A percentile compares a stretch with the other conserved stretches of the same genome.
These are phyloP conservation scores for Solanum chilense DNA, from an alignment of 257 asterid genomes.

Conservation along the genomic window DNA sequence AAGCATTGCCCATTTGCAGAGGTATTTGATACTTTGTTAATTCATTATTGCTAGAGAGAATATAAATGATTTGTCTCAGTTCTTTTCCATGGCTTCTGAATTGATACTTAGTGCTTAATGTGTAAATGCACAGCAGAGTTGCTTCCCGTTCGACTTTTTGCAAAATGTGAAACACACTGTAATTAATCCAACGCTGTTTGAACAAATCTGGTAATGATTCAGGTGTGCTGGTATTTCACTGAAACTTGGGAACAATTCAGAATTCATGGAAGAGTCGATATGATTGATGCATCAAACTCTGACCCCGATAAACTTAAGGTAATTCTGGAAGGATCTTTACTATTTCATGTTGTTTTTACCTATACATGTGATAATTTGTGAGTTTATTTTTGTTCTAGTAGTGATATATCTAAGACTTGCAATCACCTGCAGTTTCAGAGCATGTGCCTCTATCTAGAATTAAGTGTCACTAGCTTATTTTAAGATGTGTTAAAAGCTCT, in stretches of 20 bases:
- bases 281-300: slow-evolving; percentile 51
- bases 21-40: slow-evolving; percentile 21
- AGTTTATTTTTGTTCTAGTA: background rate
- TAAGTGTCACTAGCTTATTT: background rate
- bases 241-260: slow-evolving; percentile 95
- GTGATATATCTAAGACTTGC: background rate
- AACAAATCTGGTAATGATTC: background rate
- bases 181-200: background rate
- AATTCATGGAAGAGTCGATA: slow-evolving; percentile 57
- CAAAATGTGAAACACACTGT: background rate
- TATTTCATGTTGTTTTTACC: background rate
- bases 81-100: background rate
- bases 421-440: background rate
- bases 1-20: slow-evolving; percentile 72
- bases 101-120: background rate
- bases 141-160: background rate
- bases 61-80: background rate
- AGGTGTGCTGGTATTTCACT: slow-evolving; percentile 94
- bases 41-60: background rate
- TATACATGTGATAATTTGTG: background rate
- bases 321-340: background rate
- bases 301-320: slow-evolving; percentile 66
- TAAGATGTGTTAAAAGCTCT: background rate
- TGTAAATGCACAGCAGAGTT: background rate
- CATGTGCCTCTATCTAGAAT: background rate